Base-by-base conservation (phyloP, 2,329 filamentous ascomycete species). In the Rutstroemia sp. region DNA sequence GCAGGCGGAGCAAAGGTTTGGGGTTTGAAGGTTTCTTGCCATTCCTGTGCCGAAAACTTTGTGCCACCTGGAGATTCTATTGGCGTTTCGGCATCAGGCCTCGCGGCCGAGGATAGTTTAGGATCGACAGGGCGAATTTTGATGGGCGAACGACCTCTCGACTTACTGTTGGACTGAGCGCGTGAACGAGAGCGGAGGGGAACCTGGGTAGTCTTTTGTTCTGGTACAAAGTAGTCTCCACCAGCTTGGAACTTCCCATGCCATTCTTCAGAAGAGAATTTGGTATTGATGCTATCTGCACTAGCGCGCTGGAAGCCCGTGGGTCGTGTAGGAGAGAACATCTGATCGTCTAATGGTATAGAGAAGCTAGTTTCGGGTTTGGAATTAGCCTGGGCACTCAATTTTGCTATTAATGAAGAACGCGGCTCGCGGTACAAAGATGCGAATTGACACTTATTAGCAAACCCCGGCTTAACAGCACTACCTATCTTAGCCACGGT, bases 251-350 rank as follows among this genome's bases (percentile, higher is more conserved):
- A 70, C 52, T 67, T 69, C 5, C 67, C 67, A 57, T 65, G 59
- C 68, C 68, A 70, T 51, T 82, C 76, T 14, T 77, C 75, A 4
- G 78, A 72, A 19, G 76, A 76, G 68, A 86, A 86, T 40, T 72
- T 78, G 17, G 82, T 85, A 67, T 82, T 81, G 62, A 86, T 85
- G 51, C 78, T 81, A 56, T 86, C 81, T 19, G 78, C 72, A 62
- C 78, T 84, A 56, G 70, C 76, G 58, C 75, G 76, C 40, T 72
- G 65, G 58, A 82, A 81, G 2, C 68, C 68, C 19, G 70, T 66
- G n/a, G 72, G 65, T 9, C 70, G 68, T 5, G 72, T 67, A 34
- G 64, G 63, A 10, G 65, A 62, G 53, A 75, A 74, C 0, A 71
- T 71, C 42, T 77, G 73, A 56, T 76, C 71, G 58, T 75, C 70